A percentile compares a stretch with the other conserved stretches of the same genome.
Conservation (phyloP, 768 basidiomycete species). For the Kwoniella europaea region DNA sequence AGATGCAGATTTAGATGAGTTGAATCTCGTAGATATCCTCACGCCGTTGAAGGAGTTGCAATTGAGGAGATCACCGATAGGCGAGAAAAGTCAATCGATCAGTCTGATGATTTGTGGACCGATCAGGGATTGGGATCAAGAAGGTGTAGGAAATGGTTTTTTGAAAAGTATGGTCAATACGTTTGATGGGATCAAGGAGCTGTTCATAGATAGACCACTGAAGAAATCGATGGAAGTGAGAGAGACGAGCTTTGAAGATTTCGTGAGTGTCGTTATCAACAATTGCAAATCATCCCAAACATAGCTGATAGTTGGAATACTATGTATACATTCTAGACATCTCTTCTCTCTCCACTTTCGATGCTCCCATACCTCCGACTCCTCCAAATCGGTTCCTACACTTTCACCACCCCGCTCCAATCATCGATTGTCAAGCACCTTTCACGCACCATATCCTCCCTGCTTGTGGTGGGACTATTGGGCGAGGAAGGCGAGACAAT, state of each 20-base stretch:
- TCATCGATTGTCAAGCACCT: conserved; percentile 33
- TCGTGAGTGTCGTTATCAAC: conserved; percentile 50
- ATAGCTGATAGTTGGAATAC: neutral
- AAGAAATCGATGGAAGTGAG: conserved; percentile 36
- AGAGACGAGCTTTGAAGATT: conserved; percentile 35
- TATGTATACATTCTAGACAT: conserved; percentile 25
- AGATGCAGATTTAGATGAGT: conserved; percentile 54
- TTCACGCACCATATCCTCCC: conserved; percentile 25
- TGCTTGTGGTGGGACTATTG: conserved; percentile 47
- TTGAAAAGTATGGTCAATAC: conserved; percentile 37
- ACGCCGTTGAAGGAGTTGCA: conserved; percentile 37
- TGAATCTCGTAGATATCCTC: conserved; percentile 39
- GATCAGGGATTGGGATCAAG: conserved; percentile 46
- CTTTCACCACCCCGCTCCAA: conserved; percentile 35
- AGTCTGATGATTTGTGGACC: conserved; percentile 55
- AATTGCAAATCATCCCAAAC: too few species aligned
- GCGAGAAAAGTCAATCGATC: conserved; percentile 34
- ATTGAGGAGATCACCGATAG: conserved; percentile 35
- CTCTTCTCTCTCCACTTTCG: conserved; percentile 39
- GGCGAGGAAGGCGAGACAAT: conserved; percentile 50
- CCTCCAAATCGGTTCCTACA: conserved; percentile 54
- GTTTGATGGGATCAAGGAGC: conserved; percentile 49
- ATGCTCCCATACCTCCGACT: conserved; percentile 44
- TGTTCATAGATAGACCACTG: conserved; percentile 54
- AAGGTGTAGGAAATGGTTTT: conserved; percentile 21